phyloP scores from a whole-genome alignment of 2,329 filamentous ascomycete species.

The Cladorrhinum sp. region DNA sequence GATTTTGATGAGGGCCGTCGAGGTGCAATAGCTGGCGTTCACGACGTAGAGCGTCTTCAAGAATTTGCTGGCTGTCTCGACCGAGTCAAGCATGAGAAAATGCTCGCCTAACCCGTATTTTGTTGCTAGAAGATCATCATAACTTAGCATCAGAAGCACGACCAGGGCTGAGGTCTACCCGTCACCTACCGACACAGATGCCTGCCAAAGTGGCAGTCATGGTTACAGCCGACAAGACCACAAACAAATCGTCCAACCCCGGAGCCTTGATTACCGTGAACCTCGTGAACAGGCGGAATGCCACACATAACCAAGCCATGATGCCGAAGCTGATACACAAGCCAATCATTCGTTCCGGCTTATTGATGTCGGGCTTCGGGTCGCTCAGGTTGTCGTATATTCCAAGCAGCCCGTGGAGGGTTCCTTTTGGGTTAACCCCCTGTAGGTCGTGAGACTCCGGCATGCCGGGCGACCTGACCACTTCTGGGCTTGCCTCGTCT shows the following conservation, averaged over 20 bases:
- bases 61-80: slow-evolving; percentile 11
- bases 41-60: slow-evolving; percentile 34
- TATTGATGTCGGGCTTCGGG: slow-evolving; percentile 31
- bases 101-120: slow-evolving; percentile 32
- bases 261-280: slow-evolving; percentile 27
- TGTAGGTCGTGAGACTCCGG: background rate
- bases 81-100: slow-evolving; percentile 21
- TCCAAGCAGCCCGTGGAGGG: slow-evolving; percentile 13
- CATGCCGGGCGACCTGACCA: background rate
- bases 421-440: slow-evolving; percentile 1
- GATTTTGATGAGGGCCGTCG: slow-evolving; percentile 37
- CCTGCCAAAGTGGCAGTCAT: slow-evolving; percentile 6
- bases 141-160: background rate
- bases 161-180: background rate
- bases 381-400: slow-evolving; percentile 24
- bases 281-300: slow-evolving; percentile 31
- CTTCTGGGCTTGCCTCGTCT: too few relatives aligned
- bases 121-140: slow-evolving; percentile 12
- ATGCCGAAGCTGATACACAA: slow-evolving; percentile 2
- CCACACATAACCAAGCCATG: slow-evolving; percentile 26
- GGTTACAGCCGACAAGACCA: slow-evolving; percentile 33
- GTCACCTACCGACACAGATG: slow-evolving; percentile 12
- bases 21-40: slow-evolving; percentile 33
- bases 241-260: slow-evolving; percentile 38
- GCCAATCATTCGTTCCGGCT: slow-evolving; percentile 28